Evolutionary conservation across 345 rosid genomes (phyloP).

Genomic region (Rhodamnia argentea): DNA sequence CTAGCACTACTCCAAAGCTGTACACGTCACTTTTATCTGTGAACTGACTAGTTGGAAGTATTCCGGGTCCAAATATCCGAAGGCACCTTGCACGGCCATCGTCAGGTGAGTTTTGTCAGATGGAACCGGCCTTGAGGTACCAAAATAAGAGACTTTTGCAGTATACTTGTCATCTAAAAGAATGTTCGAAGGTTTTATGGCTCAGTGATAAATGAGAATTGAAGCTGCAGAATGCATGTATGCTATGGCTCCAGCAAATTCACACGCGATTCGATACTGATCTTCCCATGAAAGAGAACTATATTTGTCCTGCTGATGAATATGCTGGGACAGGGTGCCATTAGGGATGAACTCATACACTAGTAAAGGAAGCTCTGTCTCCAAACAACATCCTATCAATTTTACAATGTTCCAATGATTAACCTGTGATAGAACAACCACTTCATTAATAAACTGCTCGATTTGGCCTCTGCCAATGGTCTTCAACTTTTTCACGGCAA

Average conservation of each 20-base stretch:
- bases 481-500: conserved; percentile 40
- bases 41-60: conserved; percentile 15
- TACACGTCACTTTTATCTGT: conserved; percentile 38
- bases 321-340: conserved; percentile 28
- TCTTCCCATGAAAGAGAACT: conserved; percentile 19
- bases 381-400: conserved; percentile 40
- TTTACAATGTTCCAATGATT: conserved; percentile 41
- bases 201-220: conserved; percentile 25
- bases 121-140: conserved; percentile 32
- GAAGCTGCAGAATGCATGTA: conserved; percentile 29
- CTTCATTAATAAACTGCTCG: conserved; percentile 39
- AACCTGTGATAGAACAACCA: conserved; percentile 30
- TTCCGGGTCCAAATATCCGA: conserved; percentile 40
- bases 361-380: conserved; percentile 31
- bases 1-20: conserved; percentile 36
- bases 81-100: conserved; percentile 33
- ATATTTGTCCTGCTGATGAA: conserved; percentile 9
- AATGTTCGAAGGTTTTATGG: conserved; percentile 32
- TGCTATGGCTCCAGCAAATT: conserved; percentile 20
- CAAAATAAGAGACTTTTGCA: conserved; percentile 43
- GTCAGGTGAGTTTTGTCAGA: conserved; percentile 30
- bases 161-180: conserved; percentile 23
- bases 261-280: conserved; percentile 22
- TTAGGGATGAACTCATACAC: conserved; percentile 32
- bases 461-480: conserved; percentile 23